phyloP scores from a whole-genome alignment of 257 asterid genomes.

The Solanum medicagineum region DNA sequence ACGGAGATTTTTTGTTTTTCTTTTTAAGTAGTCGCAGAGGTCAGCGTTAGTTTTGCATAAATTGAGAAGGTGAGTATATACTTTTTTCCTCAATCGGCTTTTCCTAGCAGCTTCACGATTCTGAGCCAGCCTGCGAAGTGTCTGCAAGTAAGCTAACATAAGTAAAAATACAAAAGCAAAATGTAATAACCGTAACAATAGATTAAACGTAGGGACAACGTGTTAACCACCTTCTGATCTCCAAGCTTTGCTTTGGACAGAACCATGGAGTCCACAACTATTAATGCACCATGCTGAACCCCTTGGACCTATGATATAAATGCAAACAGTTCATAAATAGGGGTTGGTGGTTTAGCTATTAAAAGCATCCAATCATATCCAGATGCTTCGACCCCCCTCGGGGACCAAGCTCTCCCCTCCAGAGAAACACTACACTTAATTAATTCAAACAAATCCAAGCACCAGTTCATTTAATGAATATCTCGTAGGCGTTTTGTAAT shows the following conservation, averaged over 20 bases:
- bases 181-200: not conserved
- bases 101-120: constrained; percentile 97
- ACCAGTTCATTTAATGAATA: not conserved
- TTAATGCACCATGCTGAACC: constrained; percentile 5
- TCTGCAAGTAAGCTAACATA: constrained; percentile 21
- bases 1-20: no score
- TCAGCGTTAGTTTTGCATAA: not conserved
- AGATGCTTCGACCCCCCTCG: not conserved
- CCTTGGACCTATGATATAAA: constrained; percentile 9
- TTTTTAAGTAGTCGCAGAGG: not conserved
- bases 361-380: not conserved
- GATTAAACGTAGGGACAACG: not conserved
- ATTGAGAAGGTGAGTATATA: constrained; percentile 1
- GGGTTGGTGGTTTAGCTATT: not conserved
- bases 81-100: constrained; percentile 90
- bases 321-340: not conserved
- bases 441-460: not conserved
- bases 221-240: constrained; percentile 28
- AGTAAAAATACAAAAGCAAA: not conserved
- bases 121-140: constrained; percentile 84
- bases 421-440: not conserved
- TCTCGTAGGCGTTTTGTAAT: not conserved
- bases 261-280: constrained; percentile 21
- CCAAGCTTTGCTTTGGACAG: constrained; percentile 23
- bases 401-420: not conserved